Conservation (phyloP, 257 asterid species). For the Handroanthus guayacan region DNA sequence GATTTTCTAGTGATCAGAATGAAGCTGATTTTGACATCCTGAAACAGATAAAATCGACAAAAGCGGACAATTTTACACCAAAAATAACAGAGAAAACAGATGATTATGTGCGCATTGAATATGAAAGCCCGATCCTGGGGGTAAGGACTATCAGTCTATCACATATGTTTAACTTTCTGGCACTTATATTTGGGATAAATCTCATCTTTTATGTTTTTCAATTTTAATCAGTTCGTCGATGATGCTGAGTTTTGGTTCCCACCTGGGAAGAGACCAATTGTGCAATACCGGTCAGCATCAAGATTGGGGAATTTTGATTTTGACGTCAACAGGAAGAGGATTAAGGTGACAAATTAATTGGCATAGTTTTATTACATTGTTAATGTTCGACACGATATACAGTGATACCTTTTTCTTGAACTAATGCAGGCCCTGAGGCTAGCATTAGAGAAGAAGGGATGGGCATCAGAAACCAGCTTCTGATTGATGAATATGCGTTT, state of each 20-base stretch:
- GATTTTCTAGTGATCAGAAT: neutral
- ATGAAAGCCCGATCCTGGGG: slow-evolving; percentile 3
- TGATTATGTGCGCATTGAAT: neutral
- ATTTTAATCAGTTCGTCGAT: neutral
- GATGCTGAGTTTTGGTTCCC: slow-evolving; percentile 10
- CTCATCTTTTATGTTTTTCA: neutral
- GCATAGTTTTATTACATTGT: neutral
- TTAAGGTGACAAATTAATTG: neutral
- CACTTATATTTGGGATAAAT: neutral
- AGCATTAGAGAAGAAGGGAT: slow-evolving; percentile 1
- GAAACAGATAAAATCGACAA: neutral
- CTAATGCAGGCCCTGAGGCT: neutral
- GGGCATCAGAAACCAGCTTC: slow-evolving; percentile 7
- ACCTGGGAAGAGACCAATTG: neutral
- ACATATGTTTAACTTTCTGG: no score
- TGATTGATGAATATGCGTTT: neutral
- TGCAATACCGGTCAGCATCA: neutral
- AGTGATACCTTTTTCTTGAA: neutral
- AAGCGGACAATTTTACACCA: neutral
- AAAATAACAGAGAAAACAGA: neutral
- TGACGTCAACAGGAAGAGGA: neutral
- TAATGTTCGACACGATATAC: neutral
- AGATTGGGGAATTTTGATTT: neutral
- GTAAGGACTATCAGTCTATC: neutral
- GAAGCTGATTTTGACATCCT: neutral